Base-by-base conservation (phyloP, 768 basidiomycete genomes). In the Clavulina sp. region DNA sequence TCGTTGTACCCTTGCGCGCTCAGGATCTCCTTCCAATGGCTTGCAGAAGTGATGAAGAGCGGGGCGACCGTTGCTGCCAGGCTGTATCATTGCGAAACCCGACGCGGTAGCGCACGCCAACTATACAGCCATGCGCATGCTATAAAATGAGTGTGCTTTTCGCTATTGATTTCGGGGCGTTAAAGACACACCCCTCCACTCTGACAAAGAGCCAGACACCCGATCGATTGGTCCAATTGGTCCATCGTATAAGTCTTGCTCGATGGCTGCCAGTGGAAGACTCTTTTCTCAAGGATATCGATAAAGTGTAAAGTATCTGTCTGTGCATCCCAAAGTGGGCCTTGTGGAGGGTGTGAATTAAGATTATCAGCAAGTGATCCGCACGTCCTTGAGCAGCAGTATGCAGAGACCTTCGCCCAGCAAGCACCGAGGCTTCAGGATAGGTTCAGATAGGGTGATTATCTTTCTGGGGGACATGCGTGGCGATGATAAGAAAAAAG, bases 231-330 rank as follows among this genome's bases (percentile, higher is more conserved):
- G 28, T 72, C 66, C 54, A 75, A 77, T 54, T 70, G 65, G 55
- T 78, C 76, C 7, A 65, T 62, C 9, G 62, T 59, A 2, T 77
- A 58, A 19, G 69, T 64, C 2, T 63, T 23, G 41, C 34, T 26
- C 9, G 46, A 24, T 24, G 43, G 41, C 21, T 41, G 51, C 38
- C 50, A 41, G 34, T 46, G 47, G 57, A 50, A 56, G 3, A 74
- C 77, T 67, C 74, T 76, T 53, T 69, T 66, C 55, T 73, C 70
- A 31, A 65, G 61, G 47, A 81, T 81, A 59, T 83, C 80, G 43
- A 82, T 76, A 61, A 84, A 81, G 63, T 82, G 80, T 33, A 82
- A 60, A 24, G 66, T 69, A 6, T 67, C 68, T 1, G 73, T 74
- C 41, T 56, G 58, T 9, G 72, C 63, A 55, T 82, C 80, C 60